Evolutionary conservation across 192 early-diverging fungal genomes (phyloP).

Genomic region (Oehlia diaphana): DNA sequence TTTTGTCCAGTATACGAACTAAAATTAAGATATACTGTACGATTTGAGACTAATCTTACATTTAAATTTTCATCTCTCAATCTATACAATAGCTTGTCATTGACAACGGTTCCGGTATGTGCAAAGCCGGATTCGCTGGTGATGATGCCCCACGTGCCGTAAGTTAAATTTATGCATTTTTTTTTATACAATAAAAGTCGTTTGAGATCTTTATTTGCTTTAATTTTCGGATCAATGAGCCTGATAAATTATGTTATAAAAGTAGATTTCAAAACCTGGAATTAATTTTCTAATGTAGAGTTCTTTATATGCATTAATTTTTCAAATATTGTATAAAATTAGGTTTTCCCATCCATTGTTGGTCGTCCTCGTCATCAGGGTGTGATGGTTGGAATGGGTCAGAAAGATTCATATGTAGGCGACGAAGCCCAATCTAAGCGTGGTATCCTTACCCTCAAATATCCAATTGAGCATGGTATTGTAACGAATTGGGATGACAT

Average conservation of each 20-base stretch:
- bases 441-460: slow-evolving; percentile 84
- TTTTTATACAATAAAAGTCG: too few species aligned
- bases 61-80: not conserved
- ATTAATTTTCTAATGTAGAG: not conserved
- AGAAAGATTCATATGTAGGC: slow-evolving; percentile 89
- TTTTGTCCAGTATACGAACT: not conserved
- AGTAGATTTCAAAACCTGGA: too few species aligned
- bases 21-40: not conserved
- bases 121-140: slow-evolving; percentile 92
- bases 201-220: too few species aligned
- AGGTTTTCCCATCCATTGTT: slow-evolving; percentile 73
- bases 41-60: slow-evolving; percentile 18
- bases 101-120: slow-evolving; percentile 94
- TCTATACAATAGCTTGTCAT: slow-evolving; percentile 67
- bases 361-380: slow-evolving; percentile 86
- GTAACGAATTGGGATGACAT: slow-evolving; percentile 94
- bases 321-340: not conserved
- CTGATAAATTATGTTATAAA: not conserved
- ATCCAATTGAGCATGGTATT: slow-evolving; percentile 92
- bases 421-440: slow-evolving; percentile 91
- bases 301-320: not conserved
- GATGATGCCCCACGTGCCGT: slow-evolving; percentile 90
- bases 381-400: slow-evolving; percentile 90
- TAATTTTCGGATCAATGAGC: not conserved
- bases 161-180: slow-evolving; percentile 24